phyloP scores from a whole-genome alignment of 2,329 filamentous ascomycete species.

The Colletotrichum sp. region DNA sequence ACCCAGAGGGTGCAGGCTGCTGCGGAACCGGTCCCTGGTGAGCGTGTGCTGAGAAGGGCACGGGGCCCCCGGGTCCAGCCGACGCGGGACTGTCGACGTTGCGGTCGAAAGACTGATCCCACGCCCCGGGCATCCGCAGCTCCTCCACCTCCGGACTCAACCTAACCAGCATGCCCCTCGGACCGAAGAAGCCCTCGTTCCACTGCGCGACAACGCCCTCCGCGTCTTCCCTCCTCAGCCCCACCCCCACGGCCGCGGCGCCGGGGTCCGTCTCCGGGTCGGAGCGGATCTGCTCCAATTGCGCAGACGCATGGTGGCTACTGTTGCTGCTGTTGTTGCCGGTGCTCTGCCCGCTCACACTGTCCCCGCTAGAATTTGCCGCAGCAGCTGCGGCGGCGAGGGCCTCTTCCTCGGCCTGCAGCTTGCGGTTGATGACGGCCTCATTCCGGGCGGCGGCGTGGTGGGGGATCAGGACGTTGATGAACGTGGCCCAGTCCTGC shows the following conservation, averaged over 20 bases:
- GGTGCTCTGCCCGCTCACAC: constrained; percentile 24
- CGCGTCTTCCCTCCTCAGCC: constrained; percentile 1
- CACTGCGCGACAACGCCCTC: constrained; percentile 53
- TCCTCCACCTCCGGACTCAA: constrained; percentile 28
- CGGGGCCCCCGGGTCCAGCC: not conserved
- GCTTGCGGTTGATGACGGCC: constrained; percentile 53
- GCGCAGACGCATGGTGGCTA: constrained; percentile 43
- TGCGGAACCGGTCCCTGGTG: constrained; percentile 18
- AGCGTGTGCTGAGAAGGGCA: not conserved
- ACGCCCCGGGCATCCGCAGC: constrained; percentile 32
- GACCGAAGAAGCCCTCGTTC: constrained; percentile 62
- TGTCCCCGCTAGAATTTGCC: not conserved
- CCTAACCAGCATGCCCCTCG: constrained; percentile 50
- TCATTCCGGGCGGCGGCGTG: constrained; percentile 49
- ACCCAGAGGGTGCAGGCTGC: constrained; percentile 23
- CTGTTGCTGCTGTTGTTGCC: constrained; percentile 28
- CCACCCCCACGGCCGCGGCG: not conserved
- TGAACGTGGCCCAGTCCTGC: constrained; percentile 65
- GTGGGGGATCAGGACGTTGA: constrained; percentile 60
- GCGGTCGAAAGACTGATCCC: constrained; percentile 34
- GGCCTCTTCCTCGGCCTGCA: constrained; percentile 42
- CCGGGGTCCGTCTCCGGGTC: constrained; percentile 36
- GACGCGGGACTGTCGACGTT: not conserved
- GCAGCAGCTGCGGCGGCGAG: constrained; percentile 22
- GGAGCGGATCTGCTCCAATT: constrained; percentile 40